Evolutionary conservation across 768 basidiomycete species (phyloP).

Genomic region (Mycena haematopus): DNA sequence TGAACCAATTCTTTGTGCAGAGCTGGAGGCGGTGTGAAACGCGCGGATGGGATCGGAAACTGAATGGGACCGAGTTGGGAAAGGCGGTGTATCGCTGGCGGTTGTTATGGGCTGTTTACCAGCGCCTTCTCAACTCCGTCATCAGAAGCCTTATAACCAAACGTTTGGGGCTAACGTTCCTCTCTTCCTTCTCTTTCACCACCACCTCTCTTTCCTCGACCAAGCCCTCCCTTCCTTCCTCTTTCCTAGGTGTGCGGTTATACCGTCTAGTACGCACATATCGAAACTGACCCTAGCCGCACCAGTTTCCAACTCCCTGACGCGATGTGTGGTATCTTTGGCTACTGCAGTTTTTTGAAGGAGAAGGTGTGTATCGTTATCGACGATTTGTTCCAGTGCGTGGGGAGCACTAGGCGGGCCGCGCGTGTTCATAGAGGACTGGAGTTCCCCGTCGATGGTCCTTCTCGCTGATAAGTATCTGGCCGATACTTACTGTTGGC

Average conservation of each 20-base stretch:
- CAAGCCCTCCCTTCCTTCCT: neutral
- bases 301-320: slow-evolving; percentile 15
- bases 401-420: neutral
- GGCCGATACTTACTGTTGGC: neutral
- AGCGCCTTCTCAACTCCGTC: slow-evolving; percentile 8
- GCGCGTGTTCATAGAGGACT: neutral
- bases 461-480: neutral
- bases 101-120: slow-evolving; percentile 1
- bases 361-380: slow-evolving; percentile 67
- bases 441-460: neutral
- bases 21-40: neutral
- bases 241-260: neutral
- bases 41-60: neutral
- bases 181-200: slow-evolving; percentile 21
- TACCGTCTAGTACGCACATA: neutral
- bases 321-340: slow-evolving; percentile 94
- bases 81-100: slow-evolving; percentile 13
- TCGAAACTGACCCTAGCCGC: neutral
- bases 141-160: slow-evolving; percentile 18
- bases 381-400: too few relatives aligned
- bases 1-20: neutral
- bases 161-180: neutral
- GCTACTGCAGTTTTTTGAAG: slow-evolving; percentile 92
- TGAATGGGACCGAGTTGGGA: neutral
- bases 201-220: slow-evolving; percentile 5